Base-by-base conservation (phyloP, 768 basidiomycete species). In the Mycena vulgaris region DNA sequence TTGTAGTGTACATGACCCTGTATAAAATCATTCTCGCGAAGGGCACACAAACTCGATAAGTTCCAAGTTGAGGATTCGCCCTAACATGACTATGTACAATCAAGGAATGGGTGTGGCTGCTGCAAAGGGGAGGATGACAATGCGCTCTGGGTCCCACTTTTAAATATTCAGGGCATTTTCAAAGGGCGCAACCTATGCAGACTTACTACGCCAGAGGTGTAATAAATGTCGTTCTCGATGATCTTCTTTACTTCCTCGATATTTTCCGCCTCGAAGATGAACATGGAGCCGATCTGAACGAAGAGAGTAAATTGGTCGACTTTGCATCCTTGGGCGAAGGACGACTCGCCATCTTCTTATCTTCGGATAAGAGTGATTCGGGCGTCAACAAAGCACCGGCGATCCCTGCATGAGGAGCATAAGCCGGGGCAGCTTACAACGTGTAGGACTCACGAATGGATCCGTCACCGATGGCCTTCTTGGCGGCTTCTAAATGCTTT, bases 201-300 rank as follows among this genome's bases (percentile, higher is more conserved):
- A 71, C 74, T 17, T 51, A 75, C 74, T 6, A 75, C 74, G 27
- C 72, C 72, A 13, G 65, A 39, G 9, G 69, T 75, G 52, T 75
- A 75, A 52, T 73, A 75, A 0, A 73, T 59, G 35, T 75, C 74
- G 47, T 51, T 45, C 48, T 75, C 74, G 21, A 72, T 67, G 5
- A 62, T 61, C 45, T 58, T 67, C 63, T 68, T 58, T 1, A 72
- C 72, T 35, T 78, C 78, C 45, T 84, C 85, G 52, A 85, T 58
- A 35, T 77, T 84, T 48, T 81, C 80, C 1, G 83, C 83, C 65
- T 87, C 82, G 39, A 80, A 79, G 19, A 89, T 74, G 23, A 88
- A 69, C 64, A 80, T 72, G 0, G 87, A 88, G 25, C 88, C 88
- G 31, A 73, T 64, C 72, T 73, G 39, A 9, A 21, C 1, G 30